Conservation (phyloP, 2,329 filamentous ascomycete genomes). For the Cladophialophora bantiana region DNA sequence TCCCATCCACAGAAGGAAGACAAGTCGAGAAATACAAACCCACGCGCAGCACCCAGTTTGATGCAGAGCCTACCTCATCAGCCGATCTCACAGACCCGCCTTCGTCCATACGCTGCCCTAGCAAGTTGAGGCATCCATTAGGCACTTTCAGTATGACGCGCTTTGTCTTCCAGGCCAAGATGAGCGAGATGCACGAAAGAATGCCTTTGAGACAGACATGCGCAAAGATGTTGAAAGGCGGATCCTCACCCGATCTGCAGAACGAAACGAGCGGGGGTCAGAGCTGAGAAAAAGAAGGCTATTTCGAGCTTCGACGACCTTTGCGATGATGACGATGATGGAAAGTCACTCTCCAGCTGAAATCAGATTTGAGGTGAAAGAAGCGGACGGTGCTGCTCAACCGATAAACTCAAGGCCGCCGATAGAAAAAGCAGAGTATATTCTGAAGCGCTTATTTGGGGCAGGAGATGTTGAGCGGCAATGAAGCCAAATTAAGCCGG, state of each 20-base stretch:
- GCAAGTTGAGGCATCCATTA: slow-evolving; percentile 25
- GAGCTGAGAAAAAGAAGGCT: slow-evolving; percentile 10
- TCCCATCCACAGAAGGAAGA: background rate
- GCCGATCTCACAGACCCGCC: background rate
- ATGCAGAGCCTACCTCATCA: background rate
- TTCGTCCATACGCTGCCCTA: slow-evolving; percentile 1
- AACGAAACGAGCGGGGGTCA: slow-evolving; percentile 15
- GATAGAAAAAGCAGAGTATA: background rate
- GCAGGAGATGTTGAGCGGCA: background rate
- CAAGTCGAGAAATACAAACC: background rate
- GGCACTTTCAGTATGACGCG: slow-evolving; percentile 30
- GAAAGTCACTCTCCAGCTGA: background rate
- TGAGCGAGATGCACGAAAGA: slow-evolving; percentile 26
- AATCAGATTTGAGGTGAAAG: background rate
- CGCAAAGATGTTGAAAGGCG: slow-evolving; percentile 17
- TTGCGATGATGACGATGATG: slow-evolving; percentile 17
- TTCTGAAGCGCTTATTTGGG: background rate
- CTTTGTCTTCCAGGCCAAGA: slow-evolving; percentile 30
- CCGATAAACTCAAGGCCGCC: background rate
- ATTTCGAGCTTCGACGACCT: slow-evolving; percentile 19
- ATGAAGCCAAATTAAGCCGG: background rate
- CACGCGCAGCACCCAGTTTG: background rate
- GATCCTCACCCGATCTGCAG: slow-evolving; percentile 20
- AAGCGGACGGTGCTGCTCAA: background rate
- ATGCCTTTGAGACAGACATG: slow-evolving; percentile 21